A percentile compares a stretch with the other conserved stretches of the same genome.
Evolutionary conservation across 2,329 filamentous ascomycete genomes (phyloP).

Genomic region (Beauveria australis): DNA sequence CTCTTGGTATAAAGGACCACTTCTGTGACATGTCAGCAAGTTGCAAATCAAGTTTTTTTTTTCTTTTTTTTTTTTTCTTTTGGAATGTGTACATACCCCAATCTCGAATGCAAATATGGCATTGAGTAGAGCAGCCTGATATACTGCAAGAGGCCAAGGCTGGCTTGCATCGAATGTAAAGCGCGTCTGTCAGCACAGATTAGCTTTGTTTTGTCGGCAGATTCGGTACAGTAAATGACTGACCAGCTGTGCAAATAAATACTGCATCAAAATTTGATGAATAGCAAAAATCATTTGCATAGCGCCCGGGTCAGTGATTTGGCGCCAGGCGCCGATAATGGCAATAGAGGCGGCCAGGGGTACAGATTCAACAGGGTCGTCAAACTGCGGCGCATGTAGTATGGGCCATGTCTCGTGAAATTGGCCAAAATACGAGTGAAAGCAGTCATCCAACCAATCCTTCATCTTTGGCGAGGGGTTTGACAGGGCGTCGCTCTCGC

Average conservation of each 20-base stretch:
- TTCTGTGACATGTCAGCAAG: conserved; percentile 18
- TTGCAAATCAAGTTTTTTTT: background rate
- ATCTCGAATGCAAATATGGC: conserved; percentile 10
- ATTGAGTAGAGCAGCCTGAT: conserved; percentile 4
- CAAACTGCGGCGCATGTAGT: conserved; percentile 29
- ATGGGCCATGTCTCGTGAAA: conserved; percentile 35
- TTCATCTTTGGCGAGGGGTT: conserved; percentile 12
- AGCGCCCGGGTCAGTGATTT: conserved; percentile 16
- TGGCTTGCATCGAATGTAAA: conserved; percentile 7
- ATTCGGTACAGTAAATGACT: background rate
- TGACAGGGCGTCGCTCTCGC: conserved; percentile 5
- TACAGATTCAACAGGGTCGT: conserved; percentile 19
- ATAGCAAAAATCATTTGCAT: conserved; percentile 7
- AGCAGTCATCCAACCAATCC: conserved; percentile 16
- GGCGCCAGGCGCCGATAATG: conserved; percentile 33
- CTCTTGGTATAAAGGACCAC: conserved; percentile 23
- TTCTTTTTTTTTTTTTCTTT: too few relatives aligned
- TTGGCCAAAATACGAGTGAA: conserved; percentile 27
- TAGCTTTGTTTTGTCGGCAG: background rate
- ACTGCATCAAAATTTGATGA: conserved; percentile 8
- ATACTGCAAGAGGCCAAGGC: conserved; percentile 4
- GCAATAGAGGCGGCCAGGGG: conserved; percentile 23
- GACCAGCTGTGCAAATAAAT: conserved; percentile 7
- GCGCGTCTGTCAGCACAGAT: background rate
- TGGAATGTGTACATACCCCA: background rate